Evolutionary conservation across 805 yeast species (phyloP).

Genomic region (Maudiozyma serrabonitensis): DNA sequence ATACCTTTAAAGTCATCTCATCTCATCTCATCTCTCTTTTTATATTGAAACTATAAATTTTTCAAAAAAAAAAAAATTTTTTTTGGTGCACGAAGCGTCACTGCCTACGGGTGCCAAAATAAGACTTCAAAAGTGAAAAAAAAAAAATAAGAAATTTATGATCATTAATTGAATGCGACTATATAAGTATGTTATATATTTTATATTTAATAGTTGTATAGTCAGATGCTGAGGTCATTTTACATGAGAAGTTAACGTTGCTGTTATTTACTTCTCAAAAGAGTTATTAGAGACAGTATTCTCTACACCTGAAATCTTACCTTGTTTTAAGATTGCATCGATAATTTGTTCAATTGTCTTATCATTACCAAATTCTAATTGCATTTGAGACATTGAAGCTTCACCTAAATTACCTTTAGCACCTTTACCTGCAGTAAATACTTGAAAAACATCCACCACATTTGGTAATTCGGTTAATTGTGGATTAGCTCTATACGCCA

Average conservation of each 20-base stretch:
- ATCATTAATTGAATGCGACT: background rate
- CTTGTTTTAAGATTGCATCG: constrained; percentile 48
- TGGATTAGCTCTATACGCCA: constrained; percentile 39
- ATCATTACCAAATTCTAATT: constrained; percentile 56
- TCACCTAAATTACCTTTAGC: constrained; percentile 61
- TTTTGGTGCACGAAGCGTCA: no score
- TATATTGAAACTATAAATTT: no score
- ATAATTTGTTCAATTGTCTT: constrained; percentile 47
- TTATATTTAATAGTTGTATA: background rate
- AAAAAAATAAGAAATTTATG: background rate
- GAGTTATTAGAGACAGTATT: background rate
- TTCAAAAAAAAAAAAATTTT: no score
- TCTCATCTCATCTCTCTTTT: constrained; percentile 3
- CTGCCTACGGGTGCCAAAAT: no score
- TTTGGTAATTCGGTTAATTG: constrained; percentile 38
- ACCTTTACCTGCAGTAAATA: constrained; percentile 58
- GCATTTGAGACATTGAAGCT: constrained; percentile 57
- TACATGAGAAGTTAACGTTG: background rate
- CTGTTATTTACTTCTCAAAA: background rate
- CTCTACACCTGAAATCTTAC: constrained; percentile 35
- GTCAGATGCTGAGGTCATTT: background rate
- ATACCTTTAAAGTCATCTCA: background rate
- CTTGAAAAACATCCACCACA: constrained; percentile 53
- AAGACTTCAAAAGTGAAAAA: background rate
- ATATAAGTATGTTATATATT: background rate